phyloP scores from a whole-genome alignment of 768 basidiomycete species.

The Mycena venus region DNA sequence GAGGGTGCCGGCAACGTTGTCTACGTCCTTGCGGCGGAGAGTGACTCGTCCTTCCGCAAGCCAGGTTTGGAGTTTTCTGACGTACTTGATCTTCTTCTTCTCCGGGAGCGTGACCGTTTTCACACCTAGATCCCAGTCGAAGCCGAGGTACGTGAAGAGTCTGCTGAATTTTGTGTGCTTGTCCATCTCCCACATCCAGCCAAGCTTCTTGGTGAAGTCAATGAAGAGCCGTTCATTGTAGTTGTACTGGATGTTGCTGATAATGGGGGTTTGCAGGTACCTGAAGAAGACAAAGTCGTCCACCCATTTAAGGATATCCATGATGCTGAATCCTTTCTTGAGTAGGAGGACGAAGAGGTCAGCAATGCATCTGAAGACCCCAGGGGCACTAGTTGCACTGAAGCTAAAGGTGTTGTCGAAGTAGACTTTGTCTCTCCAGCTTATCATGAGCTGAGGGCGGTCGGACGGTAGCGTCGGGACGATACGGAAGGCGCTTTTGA shows the following conservation, averaged over 20 bases:
- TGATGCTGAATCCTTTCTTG: neutral
- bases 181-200: conserved; percentile 35
- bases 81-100: neutral
- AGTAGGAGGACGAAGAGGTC: conserved; percentile 31
- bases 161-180: conserved; percentile 25
- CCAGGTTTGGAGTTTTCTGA: neutral
- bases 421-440: conserved; percentile 4
- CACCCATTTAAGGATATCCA: conserved; percentile 36
- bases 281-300: conserved; percentile 41
- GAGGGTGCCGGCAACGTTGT: neutral
- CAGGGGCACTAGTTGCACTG: conserved; percentile 24
- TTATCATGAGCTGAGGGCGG: neutral
- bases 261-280: neutral
- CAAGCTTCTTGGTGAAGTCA: conserved; percentile 18
- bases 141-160: conserved; percentile 22
- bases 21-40: neutral
- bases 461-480: conserved; percentile 14
- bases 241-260: neutral
- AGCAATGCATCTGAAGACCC: conserved; percentile 32
- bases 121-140: neutral
- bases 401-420: conserved; percentile 32
- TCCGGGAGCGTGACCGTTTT: neutral
- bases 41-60: accelerated
- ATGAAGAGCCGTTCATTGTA: conserved; percentile 29
- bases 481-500: conserved; percentile 17